Base-by-base conservation (phyloP, 192 early-diverging fungal genomes). In the Backusella psychrophila region DNA sequence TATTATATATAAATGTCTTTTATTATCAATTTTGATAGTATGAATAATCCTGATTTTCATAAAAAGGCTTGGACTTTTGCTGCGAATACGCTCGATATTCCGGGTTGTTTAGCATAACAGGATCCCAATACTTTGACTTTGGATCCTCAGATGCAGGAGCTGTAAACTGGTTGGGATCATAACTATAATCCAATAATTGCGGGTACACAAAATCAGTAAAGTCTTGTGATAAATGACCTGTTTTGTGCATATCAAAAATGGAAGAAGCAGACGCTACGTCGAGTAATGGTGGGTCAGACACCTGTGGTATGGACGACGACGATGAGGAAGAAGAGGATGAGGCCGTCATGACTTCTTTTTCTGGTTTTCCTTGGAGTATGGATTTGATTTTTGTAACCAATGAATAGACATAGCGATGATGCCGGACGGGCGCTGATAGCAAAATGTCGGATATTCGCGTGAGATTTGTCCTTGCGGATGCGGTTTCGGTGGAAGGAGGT, bases 171-270 rank as follows among this genome's bases (percentile, higher is more conserved):
- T 29, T 63, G 26, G 56, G 56, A 69, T 69, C 35, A 12, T 41
- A 38, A 26, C 35, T 69, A 26, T 69, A 69, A 69, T 69, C 68
- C 4, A 69, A 14, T 69, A 69, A 15, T 0, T 39, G 71, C 1
- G 80, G 80, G 33, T 81, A 81, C 19, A 81, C 34, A 77, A 81
- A 81, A 33, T 81, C 80, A 15, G 75, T 38, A 53, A 81, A 76
- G 36, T 36, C 31, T 67, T 67, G 67, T 4, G 36, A n/a, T 19
- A 38, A 38, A 38, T 69, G 56, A 23, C 3, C 7, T 12, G 56
- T 14, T 12, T 63, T 63, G 12, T 63, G 56, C 9, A 63, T 29
- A 14, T 63, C 56, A 63, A 26, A 63, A 8, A 63, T 29, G 12
- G 56, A 63, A 14, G 56, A 63, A 14, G 56, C 23, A 7, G 23